A percentile compares a stretch with the other conserved stretches of the same genome.
These are phyloP conservation scores for Cymbopogon flexuosus DNA, from an alignment of 202 grass and related monocot species.

Conservation along the genomic window DNA sequence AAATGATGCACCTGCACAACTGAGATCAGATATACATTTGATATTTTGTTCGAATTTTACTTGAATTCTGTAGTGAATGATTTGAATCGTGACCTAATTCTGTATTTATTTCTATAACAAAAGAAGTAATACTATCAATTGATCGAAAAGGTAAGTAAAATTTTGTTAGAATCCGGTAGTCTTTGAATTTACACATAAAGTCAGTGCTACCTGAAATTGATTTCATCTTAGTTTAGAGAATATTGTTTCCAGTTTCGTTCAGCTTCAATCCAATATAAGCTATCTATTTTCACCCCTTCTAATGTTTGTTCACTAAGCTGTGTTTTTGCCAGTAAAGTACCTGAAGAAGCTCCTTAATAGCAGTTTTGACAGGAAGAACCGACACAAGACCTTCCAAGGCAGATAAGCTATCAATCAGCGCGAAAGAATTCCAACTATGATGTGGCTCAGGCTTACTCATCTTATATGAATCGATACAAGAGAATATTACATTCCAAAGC, in stretches of 20 bases:
- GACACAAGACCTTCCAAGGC: conserved; percentile 67
- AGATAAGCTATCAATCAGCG: conserved; percentile 68
- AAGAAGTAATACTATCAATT: background rate
- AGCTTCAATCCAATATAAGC: conserved; percentile 2
- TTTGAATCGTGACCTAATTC: background rate
- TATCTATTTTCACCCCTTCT: conserved; percentile 14
- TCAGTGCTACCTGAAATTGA: conserved; percentile 13
- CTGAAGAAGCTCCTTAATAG: conserved; percentile 85
- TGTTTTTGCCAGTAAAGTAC: conserved; percentile 32
- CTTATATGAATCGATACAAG: conserved; percentile 56
- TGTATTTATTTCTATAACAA: background rate
- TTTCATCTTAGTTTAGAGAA: background rate
- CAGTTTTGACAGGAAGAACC: conserved; percentile 51
- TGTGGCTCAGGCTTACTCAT: conserved; percentile 67
- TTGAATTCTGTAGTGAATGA: background rate
- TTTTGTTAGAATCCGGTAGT: background rate
- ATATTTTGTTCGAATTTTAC: background rate
- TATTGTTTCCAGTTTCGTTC: conserved; percentile 2
- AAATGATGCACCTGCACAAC: background rate
- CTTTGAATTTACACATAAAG: conserved; percentile 2
- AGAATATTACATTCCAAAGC: conserved; percentile 62
- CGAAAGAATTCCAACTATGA: conserved; percentile 68
- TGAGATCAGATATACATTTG: background rate
- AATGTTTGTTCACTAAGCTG: conserved; percentile 13
- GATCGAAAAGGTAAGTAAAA: background rate